A percentile compares a stretch with the other conserved stretches of the same genome.
phyloP scores from a whole-genome alignment of 2,329 filamentous ascomycete genomes.

The Botrytis elliptica region DNA sequence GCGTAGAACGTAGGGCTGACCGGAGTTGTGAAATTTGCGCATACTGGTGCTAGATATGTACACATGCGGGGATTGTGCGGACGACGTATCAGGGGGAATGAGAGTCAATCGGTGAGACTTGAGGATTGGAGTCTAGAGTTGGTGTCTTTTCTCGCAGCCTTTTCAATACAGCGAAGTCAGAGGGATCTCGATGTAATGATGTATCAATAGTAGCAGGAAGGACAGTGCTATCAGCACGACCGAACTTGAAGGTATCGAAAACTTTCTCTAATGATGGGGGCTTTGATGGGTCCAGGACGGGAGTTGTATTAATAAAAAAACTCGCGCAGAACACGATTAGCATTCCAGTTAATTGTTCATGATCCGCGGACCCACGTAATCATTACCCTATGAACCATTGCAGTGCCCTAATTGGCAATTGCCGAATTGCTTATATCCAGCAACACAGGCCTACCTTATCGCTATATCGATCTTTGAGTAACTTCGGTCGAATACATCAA shows the following conservation, averaged over 20 bases:
- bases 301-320: background rate
- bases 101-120: no score
- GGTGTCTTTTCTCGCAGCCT: background rate
- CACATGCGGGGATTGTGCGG: no score
- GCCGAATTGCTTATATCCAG: background rate
- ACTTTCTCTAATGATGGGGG: background rate
- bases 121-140: no score
- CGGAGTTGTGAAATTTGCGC: no score
- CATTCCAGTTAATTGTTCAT: background rate
- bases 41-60: no score
- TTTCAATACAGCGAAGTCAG: background rate
- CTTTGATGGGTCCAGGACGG: background rate
- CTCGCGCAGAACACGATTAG: background rate
- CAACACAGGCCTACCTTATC: background rate
- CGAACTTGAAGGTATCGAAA: slow-evolving; percentile 5
- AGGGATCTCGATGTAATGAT: background rate
- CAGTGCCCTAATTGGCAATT: background rate
- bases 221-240: background rate
- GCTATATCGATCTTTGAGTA: background rate
- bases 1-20: no score
- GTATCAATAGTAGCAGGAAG: background rate
- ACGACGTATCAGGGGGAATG: no score
- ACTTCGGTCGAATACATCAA: background rate
- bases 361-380: background rate
- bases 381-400: background rate